These are phyloP conservation scores for Ceriops decandra DNA, from an alignment of 345 rosid genomes.

Conservation along the genomic window DNA sequence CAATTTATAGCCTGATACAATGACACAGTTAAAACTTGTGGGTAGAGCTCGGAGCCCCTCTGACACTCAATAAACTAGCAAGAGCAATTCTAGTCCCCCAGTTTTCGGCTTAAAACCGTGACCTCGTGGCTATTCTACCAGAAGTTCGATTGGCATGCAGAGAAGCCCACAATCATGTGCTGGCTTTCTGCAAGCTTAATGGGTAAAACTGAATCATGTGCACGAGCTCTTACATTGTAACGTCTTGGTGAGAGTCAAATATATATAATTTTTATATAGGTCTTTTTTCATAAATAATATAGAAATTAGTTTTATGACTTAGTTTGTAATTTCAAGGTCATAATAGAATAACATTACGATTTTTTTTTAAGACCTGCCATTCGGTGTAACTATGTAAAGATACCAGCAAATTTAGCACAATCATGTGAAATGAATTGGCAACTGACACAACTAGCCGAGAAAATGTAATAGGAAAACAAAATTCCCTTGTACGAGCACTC, in stretches of 20 bases:
- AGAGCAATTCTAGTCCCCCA: not conserved
- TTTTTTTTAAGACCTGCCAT: too few species aligned
- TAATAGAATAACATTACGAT: too few species aligned
- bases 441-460: slow-evolving; percentile 17
- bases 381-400: not conserved
- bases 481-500: slow-evolving; percentile 9
- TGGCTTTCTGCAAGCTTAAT: too few species aligned
- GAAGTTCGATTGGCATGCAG: too few species aligned
- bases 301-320: too few species aligned
- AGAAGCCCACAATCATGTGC: too few species aligned
- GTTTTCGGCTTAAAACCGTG: too few species aligned
- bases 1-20: not conserved
- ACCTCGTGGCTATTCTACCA: too few species aligned
- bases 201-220: not conserved
- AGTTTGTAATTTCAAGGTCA: too few species aligned
- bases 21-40: not conserved
- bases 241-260: too few species aligned
- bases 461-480: slow-evolving; percentile 26
- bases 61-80: not conserved
- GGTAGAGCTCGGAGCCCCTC: not conserved
- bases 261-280: too few species aligned
- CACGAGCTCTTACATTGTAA: not conserved
- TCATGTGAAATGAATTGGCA: slow-evolving; percentile 12
- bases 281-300: too few species aligned
- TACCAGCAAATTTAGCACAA: not conserved